Evolutionary conservation across 1,284 basidiomycete species (phyloP).

Genomic region (Irpex sp.): DNA sequence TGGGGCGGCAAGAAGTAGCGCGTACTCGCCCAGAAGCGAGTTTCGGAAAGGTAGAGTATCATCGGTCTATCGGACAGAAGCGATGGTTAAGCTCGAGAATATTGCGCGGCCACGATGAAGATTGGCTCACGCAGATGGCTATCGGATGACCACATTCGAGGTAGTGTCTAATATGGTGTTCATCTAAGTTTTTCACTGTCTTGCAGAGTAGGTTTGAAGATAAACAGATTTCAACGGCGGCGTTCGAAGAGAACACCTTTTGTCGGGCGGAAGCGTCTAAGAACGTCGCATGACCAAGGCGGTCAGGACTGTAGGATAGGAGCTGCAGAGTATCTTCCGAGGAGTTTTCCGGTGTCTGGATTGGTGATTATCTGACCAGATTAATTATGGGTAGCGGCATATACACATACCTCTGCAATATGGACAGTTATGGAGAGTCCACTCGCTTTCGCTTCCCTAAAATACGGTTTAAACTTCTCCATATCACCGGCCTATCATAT

Average conservation of each 20-base stretch:
- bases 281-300: slow-evolving; percentile 83
- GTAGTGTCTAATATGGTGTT: slow-evolving; percentile 71
- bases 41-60: slow-evolving; percentile 76
- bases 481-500: slow-evolving; percentile 54
- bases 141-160: slow-evolving; percentile 64
- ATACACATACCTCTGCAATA: slow-evolving; percentile 65
- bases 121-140: slow-evolving; percentile 64
- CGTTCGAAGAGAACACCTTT: slow-evolving; percentile 54
- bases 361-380: slow-evolving; percentile 1
- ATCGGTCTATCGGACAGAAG: slow-evolving; percentile 55
- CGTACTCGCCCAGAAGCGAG: slow-evolving; percentile 71
- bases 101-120: neutral
- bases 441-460: slow-evolving; percentile 50
- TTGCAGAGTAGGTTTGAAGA: slow-evolving; percentile 80
- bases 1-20: slow-evolving; percentile 63
- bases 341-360: slow-evolving; percentile 48
- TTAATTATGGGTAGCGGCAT: neutral
- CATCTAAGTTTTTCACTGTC: slow-evolving; percentile 59
- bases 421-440: slow-evolving; percentile 73
- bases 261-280: slow-evolving; percentile 58
- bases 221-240: slow-evolving; percentile 78
- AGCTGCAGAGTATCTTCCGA: slow-evolving; percentile 60
- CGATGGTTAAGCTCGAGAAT: neutral
- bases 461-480: slow-evolving; percentile 45
- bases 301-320: slow-evolving; percentile 60